Evolutionary conservation across 108 stramenopile species (phyloP).

Genomic region (Cyclotella baltica): DNA sequence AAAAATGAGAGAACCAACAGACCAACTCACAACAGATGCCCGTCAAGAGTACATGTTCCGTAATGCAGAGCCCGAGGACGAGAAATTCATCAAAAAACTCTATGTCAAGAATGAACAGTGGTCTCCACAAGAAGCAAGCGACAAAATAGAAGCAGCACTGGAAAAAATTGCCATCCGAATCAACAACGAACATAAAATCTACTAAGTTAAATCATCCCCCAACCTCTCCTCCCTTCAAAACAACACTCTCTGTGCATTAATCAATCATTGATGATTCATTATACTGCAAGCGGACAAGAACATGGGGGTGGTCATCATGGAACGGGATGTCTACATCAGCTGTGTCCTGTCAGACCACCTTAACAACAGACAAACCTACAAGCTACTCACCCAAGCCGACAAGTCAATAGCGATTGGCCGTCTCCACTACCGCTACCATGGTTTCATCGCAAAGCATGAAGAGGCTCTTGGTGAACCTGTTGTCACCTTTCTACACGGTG

Average conservation of each 20-base stretch:
- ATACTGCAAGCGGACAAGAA: too few species aligned
- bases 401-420: not conserved
- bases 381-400: not conserved
- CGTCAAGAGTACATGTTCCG: not conserved
- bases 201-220: not conserved
- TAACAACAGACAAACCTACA: too few species aligned
- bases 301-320: too few species aligned
- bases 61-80: not conserved
- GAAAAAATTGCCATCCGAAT: not conserved
- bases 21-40: not conserved
- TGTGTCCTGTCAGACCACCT: not conserved
- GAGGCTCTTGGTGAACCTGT: not conserved
- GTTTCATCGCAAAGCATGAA: not conserved
- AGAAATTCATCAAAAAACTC: not conserved
- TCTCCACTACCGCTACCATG: not conserved
- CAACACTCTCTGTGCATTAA: too few species aligned
- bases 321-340: too few species aligned
- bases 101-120: not conserved
- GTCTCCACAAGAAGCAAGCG: not conserved
- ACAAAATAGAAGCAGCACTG: not conserved
- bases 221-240: not conserved
- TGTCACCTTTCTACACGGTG: not conserved
- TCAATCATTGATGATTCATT: too few species aligned
- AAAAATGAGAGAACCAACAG: not conserved
- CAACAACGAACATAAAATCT: not conserved